Conservation (phyloP, 768 basidiomycete genomes). For the Kwoniella bestiolae region DNA sequence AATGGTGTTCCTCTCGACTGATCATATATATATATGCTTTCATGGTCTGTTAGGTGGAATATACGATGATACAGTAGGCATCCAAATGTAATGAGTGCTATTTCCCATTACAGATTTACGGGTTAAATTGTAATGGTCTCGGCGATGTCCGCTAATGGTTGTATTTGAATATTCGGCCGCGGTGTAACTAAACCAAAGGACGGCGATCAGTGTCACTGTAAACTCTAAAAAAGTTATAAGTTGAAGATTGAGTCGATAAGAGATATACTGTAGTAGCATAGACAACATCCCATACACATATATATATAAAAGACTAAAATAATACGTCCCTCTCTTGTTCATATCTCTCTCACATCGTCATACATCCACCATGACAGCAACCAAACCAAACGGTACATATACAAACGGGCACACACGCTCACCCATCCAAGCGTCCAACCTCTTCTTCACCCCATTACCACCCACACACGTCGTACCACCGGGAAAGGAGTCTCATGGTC, state of each 20-base stretch:
- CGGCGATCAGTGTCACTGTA: not conserved
- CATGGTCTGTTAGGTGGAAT: too few relatives aligned
- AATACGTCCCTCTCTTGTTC: not conserved
- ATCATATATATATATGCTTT: too few relatives aligned
- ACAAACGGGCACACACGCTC: conserved; percentile 9
- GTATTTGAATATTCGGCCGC: not conserved
- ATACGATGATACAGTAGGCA: too few relatives aligned
- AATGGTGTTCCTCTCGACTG: too few relatives aligned
- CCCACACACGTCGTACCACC: conserved; percentile 32
- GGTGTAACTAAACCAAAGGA: not conserved
- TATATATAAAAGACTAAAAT: too few relatives aligned
- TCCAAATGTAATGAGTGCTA: too few relatives aligned
- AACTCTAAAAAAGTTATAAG: not conserved
- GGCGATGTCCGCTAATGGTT: not conserved
- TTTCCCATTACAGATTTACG: too few relatives aligned
- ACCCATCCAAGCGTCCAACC: conserved; percentile 31
- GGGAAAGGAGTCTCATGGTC: conserved; percentile 45
- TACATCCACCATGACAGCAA: not conserved
- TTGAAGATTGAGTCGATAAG: not conserved
- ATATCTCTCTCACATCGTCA: not conserved
- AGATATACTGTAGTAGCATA: not conserved
- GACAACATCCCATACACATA: too few relatives aligned
- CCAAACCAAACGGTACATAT: conserved; percentile 6
- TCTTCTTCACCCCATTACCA: conserved; percentile 47
- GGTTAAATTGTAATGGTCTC: not conserved